Conservation (phyloP, 805 yeast genomes). For the Candida suzukii region DNA sequence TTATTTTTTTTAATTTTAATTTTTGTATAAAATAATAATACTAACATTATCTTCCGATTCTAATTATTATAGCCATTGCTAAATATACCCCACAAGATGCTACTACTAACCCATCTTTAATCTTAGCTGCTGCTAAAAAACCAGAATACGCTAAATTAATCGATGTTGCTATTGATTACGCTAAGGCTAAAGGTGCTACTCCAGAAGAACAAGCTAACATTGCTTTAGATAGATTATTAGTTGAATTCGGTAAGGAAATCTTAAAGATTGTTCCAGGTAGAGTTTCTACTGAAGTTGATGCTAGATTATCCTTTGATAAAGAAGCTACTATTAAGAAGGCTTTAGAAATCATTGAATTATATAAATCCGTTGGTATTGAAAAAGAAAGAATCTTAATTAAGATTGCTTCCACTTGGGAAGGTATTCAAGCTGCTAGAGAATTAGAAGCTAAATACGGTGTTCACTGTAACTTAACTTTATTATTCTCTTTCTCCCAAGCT, state of each 20-base stretch:
- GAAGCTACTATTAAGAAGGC: conserved; percentile 94
- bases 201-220: conserved; percentile 64
- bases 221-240: conserved; percentile 88
- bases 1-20: no score
- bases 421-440: conserved; percentile 97
- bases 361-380: conserved; percentile 75
- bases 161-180: conserved; percentile 86
- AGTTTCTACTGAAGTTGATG: conserved; percentile 98
- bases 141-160: conserved; percentile 82
- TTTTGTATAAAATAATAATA: no score
- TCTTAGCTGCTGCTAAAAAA: conserved; percentile 91
- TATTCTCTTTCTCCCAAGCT: conserved; percentile 95
- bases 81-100: conserved; percentile 99
- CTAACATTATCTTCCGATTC: not conserved
- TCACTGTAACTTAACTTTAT: conserved; percentile 91
- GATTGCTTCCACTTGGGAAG: conserved; percentile 98
- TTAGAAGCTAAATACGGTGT: conserved; percentile 85
- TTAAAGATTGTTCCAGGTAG: conserved; percentile 96
- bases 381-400: conserved; percentile 92
- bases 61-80: conserved; percentile 53
- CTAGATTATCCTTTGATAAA: conserved; percentile 93
- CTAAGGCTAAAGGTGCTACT: conserved; percentile 53
- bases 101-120: conserved; percentile 96
- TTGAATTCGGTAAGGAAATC: conserved; percentile 94
- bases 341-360: conserved; percentile 77